Conservation (phyloP, 768 basidiomycete species). For the Rubroboletus pulcherrimus region DNA sequence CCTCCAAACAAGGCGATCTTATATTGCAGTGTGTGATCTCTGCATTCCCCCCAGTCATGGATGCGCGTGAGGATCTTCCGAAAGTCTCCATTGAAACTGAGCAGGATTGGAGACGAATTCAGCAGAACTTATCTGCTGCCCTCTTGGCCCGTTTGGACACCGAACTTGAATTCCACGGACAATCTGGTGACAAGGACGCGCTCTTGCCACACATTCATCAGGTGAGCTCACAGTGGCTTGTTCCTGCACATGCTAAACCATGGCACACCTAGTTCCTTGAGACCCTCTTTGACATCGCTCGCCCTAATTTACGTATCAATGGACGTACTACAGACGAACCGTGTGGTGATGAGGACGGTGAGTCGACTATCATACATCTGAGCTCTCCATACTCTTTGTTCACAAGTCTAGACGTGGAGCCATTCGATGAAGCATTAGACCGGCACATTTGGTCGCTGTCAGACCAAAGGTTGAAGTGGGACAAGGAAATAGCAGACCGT, state of each 20-base stretch:
- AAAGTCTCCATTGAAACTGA: conserved; percentile 63
- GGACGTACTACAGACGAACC: conserved; percentile 71
- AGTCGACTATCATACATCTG: conserved; percentile 5
- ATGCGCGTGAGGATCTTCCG: conserved; percentile 41
- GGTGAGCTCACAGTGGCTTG: conserved; percentile 32
- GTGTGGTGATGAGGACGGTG: conserved; percentile 54
- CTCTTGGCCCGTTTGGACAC: conserved; percentile 45
- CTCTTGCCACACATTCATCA: conserved; percentile 49
- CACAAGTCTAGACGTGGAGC: conserved; percentile 55
- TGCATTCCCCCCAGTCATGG: conserved; percentile 12
- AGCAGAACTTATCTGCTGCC: conserved; percentile 47
- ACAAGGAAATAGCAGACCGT: conserved; percentile 64
- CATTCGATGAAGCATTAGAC: conserved; percentile 86
- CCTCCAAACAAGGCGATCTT: neutral
- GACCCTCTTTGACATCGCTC: conserved; percentile 54
- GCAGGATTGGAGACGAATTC: conserved; percentile 63
- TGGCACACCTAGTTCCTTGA: conserved; percentile 51
- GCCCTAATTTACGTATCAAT: conserved; percentile 75
- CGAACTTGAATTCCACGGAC: conserved; percentile 39
- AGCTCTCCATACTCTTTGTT: neutral
- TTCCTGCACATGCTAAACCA: neutral
- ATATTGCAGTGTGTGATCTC: neutral
- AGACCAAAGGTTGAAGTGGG: conserved; percentile 70
- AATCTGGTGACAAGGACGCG: conserved; percentile 42
- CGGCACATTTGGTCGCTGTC: conserved; percentile 77